Evolutionary conservation across 306 rosid species (phyloP), one percentile per base, ranked within the genome.

Genomic region (Fagus sylvatica): DNA sequence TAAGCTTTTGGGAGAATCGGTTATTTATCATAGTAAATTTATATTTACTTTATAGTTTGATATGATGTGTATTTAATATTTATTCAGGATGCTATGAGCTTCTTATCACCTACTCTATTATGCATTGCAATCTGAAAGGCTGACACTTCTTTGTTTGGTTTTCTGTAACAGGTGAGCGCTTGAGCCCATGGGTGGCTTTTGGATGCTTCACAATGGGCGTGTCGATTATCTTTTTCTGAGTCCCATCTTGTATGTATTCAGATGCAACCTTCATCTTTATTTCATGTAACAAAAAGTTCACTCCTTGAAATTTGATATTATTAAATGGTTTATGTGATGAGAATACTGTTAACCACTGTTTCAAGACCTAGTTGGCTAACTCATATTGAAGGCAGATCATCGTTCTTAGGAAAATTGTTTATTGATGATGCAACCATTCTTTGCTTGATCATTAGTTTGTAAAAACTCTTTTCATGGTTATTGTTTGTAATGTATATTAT

Each of bases 121-220:
- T 66, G 30, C 41, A 6, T 40, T 66, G 49, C 33, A 66, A 39
- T 66, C 61, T 73, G 62, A 34, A 30, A 41, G 37, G 39, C 74
- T 46, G 67, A 61, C 69, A 60, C 39, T 72, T 79, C 15, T 57
- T 46, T 75, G 73, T 53, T 81, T 81, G 65, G 60, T 48, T 81
- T 81, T 43, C 67, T 82, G 78, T 71, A 74, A 65, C 87, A 90
- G 91, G 94, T 82, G 90, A 90, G 76, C 94, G 94, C 19, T 84
- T 90, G 78, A 87, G 94, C 74, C 91, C 91, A 2, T 90, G 94
- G 91, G 91, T 90, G 74, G 85, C 90, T 65, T 53, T 62, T 46
- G 86, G 91, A 57, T 87, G 94, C 81, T 84, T 90, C 78, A 57
- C 80, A 65, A 90, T 90, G 90, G 94, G 90, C 49, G 86, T 90